Conservation (phyloP, 257 asterid species). For the Capsicum baccatum region DNA sequence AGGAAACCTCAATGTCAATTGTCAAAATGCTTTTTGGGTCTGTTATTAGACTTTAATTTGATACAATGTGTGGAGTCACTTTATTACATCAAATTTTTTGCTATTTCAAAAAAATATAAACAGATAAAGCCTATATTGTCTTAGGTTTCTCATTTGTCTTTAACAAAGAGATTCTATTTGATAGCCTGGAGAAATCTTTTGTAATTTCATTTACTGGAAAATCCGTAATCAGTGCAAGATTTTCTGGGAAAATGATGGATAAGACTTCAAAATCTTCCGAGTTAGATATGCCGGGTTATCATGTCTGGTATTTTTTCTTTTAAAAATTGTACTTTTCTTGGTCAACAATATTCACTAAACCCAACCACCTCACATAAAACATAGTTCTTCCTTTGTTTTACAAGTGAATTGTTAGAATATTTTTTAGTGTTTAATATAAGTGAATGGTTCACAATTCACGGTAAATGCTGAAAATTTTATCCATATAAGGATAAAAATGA, state of each 20-base stretch:
- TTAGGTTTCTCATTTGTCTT: constrained; percentile 23
- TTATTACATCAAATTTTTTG: background rate
- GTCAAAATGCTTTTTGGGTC: constrained; percentile 10
- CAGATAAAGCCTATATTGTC: background rate
- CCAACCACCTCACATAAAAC: background rate
- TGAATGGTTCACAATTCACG: too few relatives aligned
- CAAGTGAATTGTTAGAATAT: too few relatives aligned
- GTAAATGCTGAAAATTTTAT: too few relatives aligned
- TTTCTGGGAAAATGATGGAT: constrained; percentile 14
- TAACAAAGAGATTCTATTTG: background rate
- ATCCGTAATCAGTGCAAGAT: constrained; percentile 22
- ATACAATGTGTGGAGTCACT: background rate
- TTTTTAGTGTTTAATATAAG: too few relatives aligned
- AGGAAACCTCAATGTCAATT: background rate
- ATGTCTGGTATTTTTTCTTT: background rate
- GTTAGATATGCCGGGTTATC: constrained; percentile 7
- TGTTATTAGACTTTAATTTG: background rate
- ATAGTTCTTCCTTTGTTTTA: too few relatives aligned
- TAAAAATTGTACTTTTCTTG: background rate
- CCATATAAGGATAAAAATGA: too few relatives aligned
- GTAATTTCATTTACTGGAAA: background rate
- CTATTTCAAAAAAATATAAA: background rate
- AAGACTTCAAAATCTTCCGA: constrained; percentile 10
- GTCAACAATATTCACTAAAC: constrained; percentile 23
- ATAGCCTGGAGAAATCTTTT: background rate